Conservation (phyloP, 345 rosid species). For the Dipteronia sinensis region DNA sequence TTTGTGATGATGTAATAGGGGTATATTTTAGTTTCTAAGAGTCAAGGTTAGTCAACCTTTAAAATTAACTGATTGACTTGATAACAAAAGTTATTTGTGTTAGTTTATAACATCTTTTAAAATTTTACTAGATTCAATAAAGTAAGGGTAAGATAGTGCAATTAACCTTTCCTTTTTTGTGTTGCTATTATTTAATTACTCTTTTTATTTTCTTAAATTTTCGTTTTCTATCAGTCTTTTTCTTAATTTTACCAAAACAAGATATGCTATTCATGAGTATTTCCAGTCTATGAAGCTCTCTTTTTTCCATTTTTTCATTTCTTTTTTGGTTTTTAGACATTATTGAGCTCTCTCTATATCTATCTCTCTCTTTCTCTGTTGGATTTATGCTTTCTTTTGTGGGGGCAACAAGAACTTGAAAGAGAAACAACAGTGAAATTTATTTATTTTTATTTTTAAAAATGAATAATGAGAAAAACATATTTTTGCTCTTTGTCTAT, state of each 20-base stretch:
- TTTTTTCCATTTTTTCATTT: background rate
- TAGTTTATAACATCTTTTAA: too few relatives aligned
- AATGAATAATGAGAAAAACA: background rate
- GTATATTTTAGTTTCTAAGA: too few relatives aligned
- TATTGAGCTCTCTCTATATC: too few relatives aligned
- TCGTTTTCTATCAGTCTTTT: background rate
- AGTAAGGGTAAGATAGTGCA: too few relatives aligned
- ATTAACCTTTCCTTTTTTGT: too few relatives aligned
- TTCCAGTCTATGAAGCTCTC: background rate
- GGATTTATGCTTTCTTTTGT: slow-evolving; percentile 3
- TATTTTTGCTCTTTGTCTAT: slow-evolving; percentile 9
- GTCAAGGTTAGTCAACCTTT: too few relatives aligned
- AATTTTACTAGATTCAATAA: too few relatives aligned
- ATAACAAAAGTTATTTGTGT: too few relatives aligned
- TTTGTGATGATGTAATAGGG: too few relatives aligned
- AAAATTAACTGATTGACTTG: too few relatives aligned
- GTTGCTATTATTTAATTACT: background rate
- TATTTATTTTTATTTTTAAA: too few relatives aligned
- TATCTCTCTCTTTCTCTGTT: background rate
- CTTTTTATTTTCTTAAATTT: background rate
- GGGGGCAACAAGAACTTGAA: background rate
- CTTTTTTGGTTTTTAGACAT: background rate
- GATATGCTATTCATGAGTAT: background rate
- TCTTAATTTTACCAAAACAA: slow-evolving; percentile 20
- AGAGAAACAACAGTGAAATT: background rate